Base-by-base conservation (phyloP, 352 stramenopile species). In the Phytophthora crassamura region DNA sequence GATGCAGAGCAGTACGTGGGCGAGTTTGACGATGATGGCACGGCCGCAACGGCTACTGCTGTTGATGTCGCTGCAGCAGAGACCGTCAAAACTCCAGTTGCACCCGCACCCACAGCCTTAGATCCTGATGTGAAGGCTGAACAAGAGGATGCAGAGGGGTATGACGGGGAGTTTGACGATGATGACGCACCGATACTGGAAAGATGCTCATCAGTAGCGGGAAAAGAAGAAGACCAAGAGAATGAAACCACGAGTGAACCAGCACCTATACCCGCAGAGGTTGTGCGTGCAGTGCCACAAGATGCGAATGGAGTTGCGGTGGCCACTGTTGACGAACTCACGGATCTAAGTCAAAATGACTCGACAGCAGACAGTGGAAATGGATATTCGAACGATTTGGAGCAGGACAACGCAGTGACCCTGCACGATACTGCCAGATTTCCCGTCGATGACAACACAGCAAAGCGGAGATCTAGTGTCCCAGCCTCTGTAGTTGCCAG, bases 381-480 rank as follows among this genome's bases (percentile, higher is more conserved):
- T n/a, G 55, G 50, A 12, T 55, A 50, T 48, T 67, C 51, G 5
- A 55, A 62, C 8, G 59, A 56, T 43, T 30, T 20, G 35, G 62
- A 65, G 28, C n/a, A 62, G 3, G 57, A 63, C 10, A 22, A 32
- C 14, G 15, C 39, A 55, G 7, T 32, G 40, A 8, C 18, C 20
- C 18, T n/a, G 22, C n/a, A 47, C 16, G 42, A 50, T 20, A 43
- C 33, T 28, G n/a, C 7, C 16, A 33, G 22, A 40, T 5, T 51
- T 11, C 22, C 25, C 7, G 38, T 8, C 28, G 48, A 59, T 16
- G 55, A 57, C 30, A 67, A 14, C 9, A 15, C 25, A n/a, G 42
- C 58, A 7, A 54, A 56, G 14, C 72, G 60, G n/a, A 78, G 72
- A 43, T 61, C 72, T 33, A 80, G 68, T 28, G 51, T 74, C 9